Base-by-base conservation (phyloP, 306 rosid genomes). In the Acacia melanoxylon region DNA sequence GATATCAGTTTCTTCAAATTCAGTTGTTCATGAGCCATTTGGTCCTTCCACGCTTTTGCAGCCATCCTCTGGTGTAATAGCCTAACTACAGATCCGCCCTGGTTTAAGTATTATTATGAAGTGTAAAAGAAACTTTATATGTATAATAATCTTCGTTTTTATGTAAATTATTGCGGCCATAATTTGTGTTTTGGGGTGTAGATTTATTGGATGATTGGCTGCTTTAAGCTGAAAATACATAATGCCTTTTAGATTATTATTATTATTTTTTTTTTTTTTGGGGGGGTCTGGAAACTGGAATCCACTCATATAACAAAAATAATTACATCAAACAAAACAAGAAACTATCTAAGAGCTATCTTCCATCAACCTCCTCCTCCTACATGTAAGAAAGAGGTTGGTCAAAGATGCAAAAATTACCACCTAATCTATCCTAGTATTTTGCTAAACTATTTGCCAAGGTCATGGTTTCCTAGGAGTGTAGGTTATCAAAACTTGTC, bases 21-120 rank as follows among this genome's bases (percentile, higher is more conserved):
- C 97, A 1, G 99, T 96, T 12, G 94, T 96, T 78, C 99, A 94
- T 54, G 97, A 96, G 86, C 97, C 98, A 25, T 81, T 91, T 14
- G 89, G 91, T 51, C 74, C 98, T 42, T 93, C 99, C 27, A 81
- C 94, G 24, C 86, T 96, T 58, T 78, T 90, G 89, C 92, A 89
- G 84, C 91, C 95, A 77, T 11, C 89, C 24, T 54, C 89, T 31
- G 75, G 77, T 80, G 68, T 83, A 79, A 89, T 71, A 46, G 49
- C 79, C 10, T 73, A 80, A 56, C 68, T 58, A 33, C 29, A 76
- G 25, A 9, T 6, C 66, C 31, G 6, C 66, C 29, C 29, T 69
- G 37, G 27, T 12, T 44, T 9, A 42, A 41, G 20, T n/a, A 22
- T 42, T n/a, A n/a, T 70, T 24, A 46, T 78, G 75, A 31, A 52